Percentiles rank a stretch among this genome's conserved stretches.
Conservation (phyloP, 1,139 yeast species). For the Blastobotrys aristatus region DNA sequence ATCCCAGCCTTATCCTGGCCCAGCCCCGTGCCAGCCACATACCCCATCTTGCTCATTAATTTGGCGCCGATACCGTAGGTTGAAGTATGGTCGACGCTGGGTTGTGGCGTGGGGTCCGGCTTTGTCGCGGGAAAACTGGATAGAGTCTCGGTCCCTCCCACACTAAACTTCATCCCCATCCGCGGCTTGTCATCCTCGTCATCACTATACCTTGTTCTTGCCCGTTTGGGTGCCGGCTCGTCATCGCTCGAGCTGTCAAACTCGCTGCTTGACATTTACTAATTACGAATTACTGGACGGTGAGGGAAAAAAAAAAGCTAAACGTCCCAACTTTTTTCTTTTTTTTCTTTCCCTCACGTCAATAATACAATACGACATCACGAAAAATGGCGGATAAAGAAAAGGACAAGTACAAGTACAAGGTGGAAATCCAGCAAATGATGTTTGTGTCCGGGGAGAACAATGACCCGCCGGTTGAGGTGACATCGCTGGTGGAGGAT, state of each 20-base stretch:
- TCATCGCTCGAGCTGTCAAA: not conserved
- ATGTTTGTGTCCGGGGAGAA: conserved; percentile 98
- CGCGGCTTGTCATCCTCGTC: conserved; percentile 4
- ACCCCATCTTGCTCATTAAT: conserved; percentile 81
- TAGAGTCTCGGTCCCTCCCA: conserved; percentile 5
- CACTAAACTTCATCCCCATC: conserved; percentile 6
- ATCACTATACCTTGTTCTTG: not conserved
- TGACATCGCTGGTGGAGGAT: conserved; percentile 88
- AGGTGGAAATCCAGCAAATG: conserved; percentile 49
- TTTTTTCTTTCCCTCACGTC: not conserved
- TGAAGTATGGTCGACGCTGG: conserved; percentile 14
- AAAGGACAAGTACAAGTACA: conserved; percentile 27
- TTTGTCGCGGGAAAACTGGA: not conserved
- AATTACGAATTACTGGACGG: no score
- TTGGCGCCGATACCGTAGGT: conserved; percentile 82
- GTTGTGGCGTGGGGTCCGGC: not conserved
- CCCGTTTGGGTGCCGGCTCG: conserved; percentile 5
- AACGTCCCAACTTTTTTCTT: conserved; percentile 1
- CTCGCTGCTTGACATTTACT: conserved; percentile 7
- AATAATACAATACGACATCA: not conserved
- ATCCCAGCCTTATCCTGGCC: conserved; percentile 73
- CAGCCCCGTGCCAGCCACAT: conserved; percentile 73
- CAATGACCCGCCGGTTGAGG: conserved; percentile 87
- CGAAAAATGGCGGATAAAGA: conserved; percentile 13
- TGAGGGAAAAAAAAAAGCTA: no score